Conservation (phyloP, 2,329 filamentous ascomycete species). For the Alternaria brassicicola region DNA sequence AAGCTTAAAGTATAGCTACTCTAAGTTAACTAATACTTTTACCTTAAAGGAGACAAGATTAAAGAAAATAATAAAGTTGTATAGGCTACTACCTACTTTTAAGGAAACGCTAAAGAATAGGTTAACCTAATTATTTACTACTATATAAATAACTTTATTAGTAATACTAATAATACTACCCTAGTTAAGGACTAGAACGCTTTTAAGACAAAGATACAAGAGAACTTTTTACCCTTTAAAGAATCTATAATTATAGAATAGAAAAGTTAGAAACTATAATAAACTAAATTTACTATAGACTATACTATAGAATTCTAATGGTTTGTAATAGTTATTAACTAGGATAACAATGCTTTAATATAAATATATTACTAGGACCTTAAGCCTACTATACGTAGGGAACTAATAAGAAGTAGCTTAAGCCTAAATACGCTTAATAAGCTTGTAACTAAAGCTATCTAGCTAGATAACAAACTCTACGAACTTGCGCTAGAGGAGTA, state of each 20-base stretch:
- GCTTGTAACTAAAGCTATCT: too few relatives aligned
- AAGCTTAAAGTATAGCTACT: background rate
- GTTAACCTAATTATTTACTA: background rate
- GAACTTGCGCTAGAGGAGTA: background rate
- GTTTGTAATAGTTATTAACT: background rate
- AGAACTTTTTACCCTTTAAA: background rate
- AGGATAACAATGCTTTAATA: background rate
- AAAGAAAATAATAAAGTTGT: background rate
- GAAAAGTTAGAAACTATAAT: background rate
- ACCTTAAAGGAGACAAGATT: background rate
- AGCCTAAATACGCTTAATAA: too few relatives aligned
- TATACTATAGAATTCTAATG: background rate
- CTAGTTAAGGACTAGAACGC: background rate
- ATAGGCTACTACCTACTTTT: background rate
- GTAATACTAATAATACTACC: background rate
- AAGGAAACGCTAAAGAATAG: background rate
- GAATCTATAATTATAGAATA: background rate
- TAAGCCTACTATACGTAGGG: background rate
- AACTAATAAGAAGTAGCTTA: background rate
- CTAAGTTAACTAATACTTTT: background rate
- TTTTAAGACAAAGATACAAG: background rate
- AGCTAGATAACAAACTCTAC: background rate
- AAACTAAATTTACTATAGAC: background rate
- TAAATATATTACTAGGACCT: background rate
- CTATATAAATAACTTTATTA: background rate